A percentile compares a stretch with the other conserved stretches of the same genome.
Evolutionary conservation across 768 basidiomycete species (phyloP).

Genomic region (Neoboletus brunneissimus): DNA sequence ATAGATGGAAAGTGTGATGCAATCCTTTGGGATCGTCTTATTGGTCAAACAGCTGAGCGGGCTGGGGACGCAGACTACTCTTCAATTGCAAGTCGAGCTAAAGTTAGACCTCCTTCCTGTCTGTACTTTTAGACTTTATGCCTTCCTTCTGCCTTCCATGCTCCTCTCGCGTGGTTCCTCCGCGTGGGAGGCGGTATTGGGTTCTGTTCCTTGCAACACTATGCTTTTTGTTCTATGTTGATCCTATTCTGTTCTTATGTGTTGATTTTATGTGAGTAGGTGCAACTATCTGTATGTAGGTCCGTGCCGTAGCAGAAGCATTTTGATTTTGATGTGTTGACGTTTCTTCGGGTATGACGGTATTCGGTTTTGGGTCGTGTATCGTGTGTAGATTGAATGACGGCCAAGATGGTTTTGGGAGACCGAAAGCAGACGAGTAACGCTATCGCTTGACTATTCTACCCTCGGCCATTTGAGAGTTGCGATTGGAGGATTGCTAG

Average conservation of each 20-base stretch:
- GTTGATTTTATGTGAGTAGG: background rate
- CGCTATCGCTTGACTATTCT: no score
- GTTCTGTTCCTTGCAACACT: background rate
- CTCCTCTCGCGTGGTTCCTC: background rate
- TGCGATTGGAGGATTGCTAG: no score
- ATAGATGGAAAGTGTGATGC: constrained; percentile 13
- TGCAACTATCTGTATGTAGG: constrained; percentile 5
- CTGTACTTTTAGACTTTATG: background rate
- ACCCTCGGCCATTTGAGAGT: no score
- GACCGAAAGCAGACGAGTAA: no score
- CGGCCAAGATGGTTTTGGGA: background rate
- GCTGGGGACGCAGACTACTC: constrained; percentile 17
- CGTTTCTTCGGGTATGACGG: background rate
- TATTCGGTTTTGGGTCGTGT: background rate
- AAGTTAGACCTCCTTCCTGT: background rate
- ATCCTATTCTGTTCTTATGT: constrained; percentile 3
- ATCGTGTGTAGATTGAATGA: background rate
- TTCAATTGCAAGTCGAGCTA: constrained; percentile 18
- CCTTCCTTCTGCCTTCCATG: background rate
- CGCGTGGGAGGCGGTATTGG: background rate
- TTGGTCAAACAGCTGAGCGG: constrained; percentile 30
- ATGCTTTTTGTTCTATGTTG: constrained; percentile 8
- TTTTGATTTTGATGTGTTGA: background rate
- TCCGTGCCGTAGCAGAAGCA: background rate
- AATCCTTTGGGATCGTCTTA: constrained; percentile 26